Base-by-base conservation (phyloP, 2,329 filamentous ascomycete species). In the Fusarium sacchari region DNA sequence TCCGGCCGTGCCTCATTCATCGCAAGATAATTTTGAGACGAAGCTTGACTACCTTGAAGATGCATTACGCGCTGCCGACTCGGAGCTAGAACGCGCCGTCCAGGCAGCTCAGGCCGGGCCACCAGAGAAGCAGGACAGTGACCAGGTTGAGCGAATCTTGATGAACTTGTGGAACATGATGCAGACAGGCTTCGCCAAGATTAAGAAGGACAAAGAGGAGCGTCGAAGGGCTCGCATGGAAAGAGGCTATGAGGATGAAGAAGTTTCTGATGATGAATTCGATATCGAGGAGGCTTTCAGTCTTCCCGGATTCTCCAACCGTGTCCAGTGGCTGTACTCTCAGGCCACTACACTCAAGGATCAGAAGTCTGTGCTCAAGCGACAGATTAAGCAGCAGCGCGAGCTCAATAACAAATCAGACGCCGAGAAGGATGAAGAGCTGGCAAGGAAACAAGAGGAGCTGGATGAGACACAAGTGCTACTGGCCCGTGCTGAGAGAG, bases 301-400 rank as follows among this genome's bases (percentile, higher is more conserved):
- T 4, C 84, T 97, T 8, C 86, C 88, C 28, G 93, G 92, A 26
- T 97, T 98, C 80, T 92, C 91, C 22, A 85, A 89, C 14, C 94
- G 94, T 78, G 91, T 98, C 2, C 92, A 95, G 77, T 93, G 91
- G 83, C 85, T 98, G 9, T 94, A 95, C 79, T 87, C 88, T 44
- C 93, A 94, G 66, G 89, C 94, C n/a, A 92, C 91, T 24, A 89
- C 89, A 26, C 85, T 98, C 40, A 92, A 94, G 70, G 94, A 97
- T 76, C 95, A 98, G 80, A 97, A 97, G 80, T 90, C 91, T 55
- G 95, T 97, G 28, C 87, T 98, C 14, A 93, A 96, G 78, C 91
- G 95, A 47, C 95, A 98, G 81, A 96, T 98, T 78, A 96, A 97
- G 83, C 95, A 98, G 80, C 96, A 98, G 83, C 93, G 95, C 66